These are phyloP conservation scores for Nothophytophthora sp. DNA, from an alignment of 352 stramenopile species.

Conservation along the genomic window DNA sequence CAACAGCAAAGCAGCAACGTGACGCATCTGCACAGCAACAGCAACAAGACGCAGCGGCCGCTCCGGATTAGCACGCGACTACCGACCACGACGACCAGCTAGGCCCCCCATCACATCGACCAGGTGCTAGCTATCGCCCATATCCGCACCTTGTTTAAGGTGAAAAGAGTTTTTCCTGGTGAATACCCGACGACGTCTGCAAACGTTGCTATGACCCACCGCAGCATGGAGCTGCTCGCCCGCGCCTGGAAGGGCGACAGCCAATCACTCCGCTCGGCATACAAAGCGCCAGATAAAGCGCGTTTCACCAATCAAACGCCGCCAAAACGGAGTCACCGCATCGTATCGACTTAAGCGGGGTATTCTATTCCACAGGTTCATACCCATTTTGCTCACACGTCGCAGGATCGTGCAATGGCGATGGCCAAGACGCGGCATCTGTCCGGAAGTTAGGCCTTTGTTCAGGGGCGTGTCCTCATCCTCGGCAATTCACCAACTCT, in stretches of 20 bases:
- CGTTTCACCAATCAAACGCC: conserved; percentile 47
- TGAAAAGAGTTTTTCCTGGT: conserved; percentile 69
- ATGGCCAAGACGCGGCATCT: conserved; percentile 4
- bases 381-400: conserved; percentile 13
- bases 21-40: conserved; percentile 76
- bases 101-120: too few relatives aligned
- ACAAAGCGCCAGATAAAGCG: conserved; percentile 45
- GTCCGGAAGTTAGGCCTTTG: too few relatives aligned
- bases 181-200: conserved; percentile 80
- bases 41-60: too few relatives aligned
- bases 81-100: neutral
- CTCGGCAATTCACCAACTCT: too few relatives aligned
- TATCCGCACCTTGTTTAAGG: conserved; percentile 88
- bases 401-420: conserved; percentile 4
- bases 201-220: conserved; percentile 24
- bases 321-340: too few relatives aligned
- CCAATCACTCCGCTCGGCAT: conserved; percentile 75
- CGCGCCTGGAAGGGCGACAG: conserved; percentile 58
- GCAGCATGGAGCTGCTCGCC: neutral
- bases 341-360: conserved; percentile 16
- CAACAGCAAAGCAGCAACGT: conserved; percentile 92
- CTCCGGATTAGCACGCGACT: too few relatives aligned
- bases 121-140: neutral
- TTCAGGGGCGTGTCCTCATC: too few relatives aligned
- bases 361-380: neutral